Evolutionary conservation across 2,329 filamentous ascomycete species (phyloP).

Genomic region (Aspergillus pseudotamarii): DNA sequence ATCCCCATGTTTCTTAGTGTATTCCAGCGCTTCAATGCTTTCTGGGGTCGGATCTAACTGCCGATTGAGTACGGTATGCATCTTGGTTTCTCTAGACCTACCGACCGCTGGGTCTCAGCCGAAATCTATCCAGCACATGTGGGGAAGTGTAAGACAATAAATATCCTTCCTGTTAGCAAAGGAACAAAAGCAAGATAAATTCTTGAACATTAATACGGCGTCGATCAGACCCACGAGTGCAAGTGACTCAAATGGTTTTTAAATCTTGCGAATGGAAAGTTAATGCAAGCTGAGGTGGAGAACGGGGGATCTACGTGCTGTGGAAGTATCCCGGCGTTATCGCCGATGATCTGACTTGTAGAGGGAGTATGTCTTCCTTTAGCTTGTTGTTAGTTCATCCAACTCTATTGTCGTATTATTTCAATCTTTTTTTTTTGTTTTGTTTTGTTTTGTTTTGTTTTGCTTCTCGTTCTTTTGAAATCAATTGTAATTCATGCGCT

Average conservation of each 20-base stretch:
- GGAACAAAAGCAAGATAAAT: neutral
- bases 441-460: neutral
- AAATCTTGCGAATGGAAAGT: neutral
- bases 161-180: neutral
- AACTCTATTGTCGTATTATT: neutral
- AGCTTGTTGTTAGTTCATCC: neutral
- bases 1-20: neutral
- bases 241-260: neutral
- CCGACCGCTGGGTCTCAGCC: neutral
- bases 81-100: neutral
- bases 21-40: neutral
- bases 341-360: neutral
- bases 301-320: neutral
- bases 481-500: neutral
- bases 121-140: neutral
- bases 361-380: neutral
- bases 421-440: too few relatives aligned
- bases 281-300: neutral
- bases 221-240: neutral
- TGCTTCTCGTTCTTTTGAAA: neutral
- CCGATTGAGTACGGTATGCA: neutral
- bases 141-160: neutral
- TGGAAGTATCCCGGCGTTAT: neutral
- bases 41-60: neutral
- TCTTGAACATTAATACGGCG: neutral